Evolutionary conservation across 768 basidiomycete species (phyloP), one percentile per base, ranked within the genome.

Genomic region (Cystobasidium tubakii): DNA sequence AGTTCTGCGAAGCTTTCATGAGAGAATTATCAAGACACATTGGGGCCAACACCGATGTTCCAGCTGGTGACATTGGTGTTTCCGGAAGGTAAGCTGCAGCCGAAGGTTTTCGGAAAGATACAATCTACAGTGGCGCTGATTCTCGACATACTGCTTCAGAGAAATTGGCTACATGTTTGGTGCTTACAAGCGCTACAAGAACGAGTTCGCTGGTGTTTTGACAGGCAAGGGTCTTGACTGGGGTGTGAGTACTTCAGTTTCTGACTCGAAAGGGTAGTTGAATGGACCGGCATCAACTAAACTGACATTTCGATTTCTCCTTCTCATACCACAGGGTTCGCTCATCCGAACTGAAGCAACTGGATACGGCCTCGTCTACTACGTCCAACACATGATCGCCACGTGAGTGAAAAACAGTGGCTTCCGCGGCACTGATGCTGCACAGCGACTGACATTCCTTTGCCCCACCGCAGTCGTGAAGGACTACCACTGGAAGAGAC

Each of bases 281-380:
- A n/a, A n/a, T n/a, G n/a, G n/a, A n/a, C n/a, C n/a, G n/a, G n/a
- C n/a, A n/a, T n/a, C n/a, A n/a, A n/a, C n/a, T n/a, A n/a, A n/a
- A n/a, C n/a, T n/a, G n/a, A n/a, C n/a, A n/a, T n/a, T n/a, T n/a
- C n/a, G n/a, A n/a, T 39, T 39, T 39, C 15, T 39, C 15, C 39
- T 39, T 15, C 39, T 39, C 15, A 21, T 31, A 10, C 23, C 29
- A 23, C 66, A 67, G 66, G 66, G 88, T 77, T 87, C 86, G 76
- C 84, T 84, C 83, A 89, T 89, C 80, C 86, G 88, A 73, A 88
- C 88, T 27, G 88, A 89, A 81, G 88, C 74, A 57, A 87, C 87
- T 67, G 85, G 88, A 34, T 89, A 87, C 80, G 88, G 88, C 78
- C 83, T 89, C 78, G 87, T 90, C 81, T 90, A 89, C 85, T 90